These are phyloP conservation scores for Hymenoscyphus repandus DNA, from an alignment of 2,329 filamentous ascomycete species.

Conservation along the genomic window DNA sequence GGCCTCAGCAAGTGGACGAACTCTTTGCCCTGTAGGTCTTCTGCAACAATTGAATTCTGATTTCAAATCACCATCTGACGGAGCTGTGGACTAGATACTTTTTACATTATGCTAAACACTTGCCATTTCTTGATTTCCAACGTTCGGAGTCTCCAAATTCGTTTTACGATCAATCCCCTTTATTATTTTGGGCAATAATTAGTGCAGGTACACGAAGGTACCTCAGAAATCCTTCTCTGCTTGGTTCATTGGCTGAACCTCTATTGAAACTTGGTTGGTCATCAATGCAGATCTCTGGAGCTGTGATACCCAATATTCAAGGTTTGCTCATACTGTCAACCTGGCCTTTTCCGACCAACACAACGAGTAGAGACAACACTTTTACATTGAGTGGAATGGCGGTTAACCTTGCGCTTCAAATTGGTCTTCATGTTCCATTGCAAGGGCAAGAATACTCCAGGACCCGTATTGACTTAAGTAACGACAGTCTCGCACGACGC, in stretches of 20 bases:
- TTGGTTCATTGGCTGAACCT: slow-evolving; percentile 6
- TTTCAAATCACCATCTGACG: background rate
- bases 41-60: background rate
- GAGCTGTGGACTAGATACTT: slow-evolving; percentile 4
- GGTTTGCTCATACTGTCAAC: slow-evolving; percentile 12
- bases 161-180: slow-evolving; percentile 11
- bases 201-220: slow-evolving; percentile 10
- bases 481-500: slow-evolving; percentile 4
- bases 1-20: slow-evolving; percentile 10
- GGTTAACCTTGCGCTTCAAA: slow-evolving; percentile 10
- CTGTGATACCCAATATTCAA: slow-evolving; percentile 14
- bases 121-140: slow-evolving; percentile 10
- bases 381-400: slow-evolving; percentile 12
- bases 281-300: slow-evolving; percentile 9
- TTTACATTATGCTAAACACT: slow-evolving; percentile 8
- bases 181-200: slow-evolving; percentile 14
- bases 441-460: slow-evolving; percentile 13
- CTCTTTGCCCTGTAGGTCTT: slow-evolving; percentile 8
- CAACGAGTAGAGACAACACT: slow-evolving; percentile 12
- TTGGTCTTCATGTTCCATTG: slow-evolving; percentile 14
- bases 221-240: slow-evolving; percentile 3
- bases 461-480: slow-evolving; percentile 9
- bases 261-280: slow-evolving; percentile 9
- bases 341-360: slow-evolving; percentile 11
- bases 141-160: slow-evolving; percentile 8